Percentiles rank a stretch among this genome's conserved stretches.
Conservation (phyloP, 2,329 filamentous ascomycete species). For the Fusarium sambucinum region DNA sequence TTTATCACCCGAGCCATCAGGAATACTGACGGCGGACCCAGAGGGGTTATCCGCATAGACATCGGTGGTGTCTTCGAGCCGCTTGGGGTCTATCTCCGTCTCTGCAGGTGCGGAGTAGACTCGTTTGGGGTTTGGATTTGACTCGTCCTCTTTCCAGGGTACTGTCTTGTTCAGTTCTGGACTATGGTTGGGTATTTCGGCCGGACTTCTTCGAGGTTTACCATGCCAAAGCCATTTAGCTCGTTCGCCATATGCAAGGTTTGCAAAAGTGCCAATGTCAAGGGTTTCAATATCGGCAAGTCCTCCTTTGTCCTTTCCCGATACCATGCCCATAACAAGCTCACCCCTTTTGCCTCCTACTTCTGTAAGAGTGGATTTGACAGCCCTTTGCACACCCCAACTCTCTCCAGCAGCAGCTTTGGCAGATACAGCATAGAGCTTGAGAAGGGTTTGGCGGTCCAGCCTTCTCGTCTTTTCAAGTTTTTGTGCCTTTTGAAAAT, state of each 20-base stretch:
- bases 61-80: conserved; percentile 60
- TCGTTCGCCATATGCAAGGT: conserved; percentile 81
- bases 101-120: conserved; percentile 65
- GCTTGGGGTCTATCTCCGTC: conserved; percentile 61
- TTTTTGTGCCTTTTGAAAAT: conserved; percentile 92
- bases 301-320: conserved; percentile 85
- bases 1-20: conserved; percentile 64
- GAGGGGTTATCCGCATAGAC: conserved; percentile 60
- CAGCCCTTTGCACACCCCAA: conserved; percentile 91
- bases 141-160: conserved; percentile 67
- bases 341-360: conserved; percentile 94
- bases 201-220: conserved; percentile 77
- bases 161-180: conserved; percentile 61
- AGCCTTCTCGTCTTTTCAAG: conserved; percentile 81
- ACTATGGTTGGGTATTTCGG: conserved; percentile 61
- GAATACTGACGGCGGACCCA: conserved; percentile 60
- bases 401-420: conserved; percentile 91
- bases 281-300: conserved; percentile 94
- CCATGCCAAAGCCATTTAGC: conserved; percentile 96
- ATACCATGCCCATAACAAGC: conserved; percentile 95
- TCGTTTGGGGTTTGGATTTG: conserved; percentile 58
- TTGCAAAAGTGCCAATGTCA: conserved; percentile 86
- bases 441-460: conserved; percentile 84
- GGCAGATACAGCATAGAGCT: conserved; percentile 83
- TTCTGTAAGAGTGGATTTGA: conserved; percentile 95